Evolutionary conservation across 352 stramenopile species (phyloP).

Genomic region (Plasmopara halstedii): DNA sequence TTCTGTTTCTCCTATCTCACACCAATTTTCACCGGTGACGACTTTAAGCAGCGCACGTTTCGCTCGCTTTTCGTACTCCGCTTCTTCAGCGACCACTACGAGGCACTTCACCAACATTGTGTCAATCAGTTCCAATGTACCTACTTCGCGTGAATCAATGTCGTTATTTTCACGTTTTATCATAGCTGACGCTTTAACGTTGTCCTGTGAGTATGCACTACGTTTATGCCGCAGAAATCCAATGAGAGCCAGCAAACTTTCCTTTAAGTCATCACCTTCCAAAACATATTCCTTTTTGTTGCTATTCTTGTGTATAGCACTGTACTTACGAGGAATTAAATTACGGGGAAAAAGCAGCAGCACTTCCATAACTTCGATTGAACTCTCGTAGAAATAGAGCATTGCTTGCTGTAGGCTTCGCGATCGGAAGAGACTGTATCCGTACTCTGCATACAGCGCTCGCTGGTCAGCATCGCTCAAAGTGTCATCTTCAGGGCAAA

Average conservation of each 20-base stretch:
- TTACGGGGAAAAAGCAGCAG: slow-evolving; percentile 62
- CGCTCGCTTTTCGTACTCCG: slow-evolving; percentile 23
- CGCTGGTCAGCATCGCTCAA: slow-evolving; percentile 46
- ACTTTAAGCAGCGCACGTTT: slow-evolving; percentile 45
- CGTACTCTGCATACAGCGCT: slow-evolving; percentile 51
- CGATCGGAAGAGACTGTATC: slow-evolving; percentile 42
- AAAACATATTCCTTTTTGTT: slow-evolving; percentile 18
- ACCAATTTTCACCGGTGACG: slow-evolving; percentile 47
- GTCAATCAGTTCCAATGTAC: slow-evolving; percentile 50
- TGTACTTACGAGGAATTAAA: slow-evolving; percentile 47
- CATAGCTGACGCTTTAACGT: slow-evolving; percentile 1
- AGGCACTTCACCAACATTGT: slow-evolving; percentile 79
- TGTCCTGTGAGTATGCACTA: slow-evolving; percentile 15
- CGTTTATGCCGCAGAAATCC: slow-evolving; percentile 41
- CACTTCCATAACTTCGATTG: slow-evolving; percentile 50
- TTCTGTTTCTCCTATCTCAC: slow-evolving; percentile 66
- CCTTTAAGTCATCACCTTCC: slow-evolving; percentile 39
- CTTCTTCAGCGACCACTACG: slow-evolving; percentile 52
- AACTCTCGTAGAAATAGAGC: slow-evolving; percentile 46
- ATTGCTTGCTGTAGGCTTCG: slow-evolving; percentile 33
- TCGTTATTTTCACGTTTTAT: slow-evolving; percentile 1
- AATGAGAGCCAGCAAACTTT: slow-evolving; percentile 46
- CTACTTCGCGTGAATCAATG: slow-evolving; percentile 14
- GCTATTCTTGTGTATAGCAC: slow-evolving; percentile 23
- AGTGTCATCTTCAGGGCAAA: slow-evolving; percentile 59